These are phyloP conservation scores for Cucurbita ficifolia DNA, from an alignment of 306 rosid genomes.

Conservation along the genomic window DNA sequence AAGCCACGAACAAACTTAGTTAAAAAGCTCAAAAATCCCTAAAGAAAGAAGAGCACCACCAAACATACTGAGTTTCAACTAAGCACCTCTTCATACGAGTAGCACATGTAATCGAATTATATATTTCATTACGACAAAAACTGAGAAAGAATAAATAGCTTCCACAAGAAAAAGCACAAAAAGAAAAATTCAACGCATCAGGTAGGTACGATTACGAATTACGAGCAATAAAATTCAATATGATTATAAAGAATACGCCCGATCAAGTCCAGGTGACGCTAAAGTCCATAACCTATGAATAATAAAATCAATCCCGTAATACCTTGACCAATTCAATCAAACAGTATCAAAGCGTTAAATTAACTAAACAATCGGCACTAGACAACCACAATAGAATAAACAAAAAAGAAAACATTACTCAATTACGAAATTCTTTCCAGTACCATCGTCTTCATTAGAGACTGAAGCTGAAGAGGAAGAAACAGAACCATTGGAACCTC, in stretches of 20 bases:
- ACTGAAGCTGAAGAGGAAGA: conserved; percentile 23
- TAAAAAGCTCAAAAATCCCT: not conserved
- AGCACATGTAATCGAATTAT: not conserved
- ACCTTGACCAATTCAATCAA: not conserved
- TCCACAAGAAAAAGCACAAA: not conserved
- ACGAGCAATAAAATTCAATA: not conserved
- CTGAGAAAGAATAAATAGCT: not conserved
- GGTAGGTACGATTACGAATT: not conserved
- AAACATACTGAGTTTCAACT: not conserved
- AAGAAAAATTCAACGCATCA: not conserved
- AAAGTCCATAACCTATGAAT: not conserved
- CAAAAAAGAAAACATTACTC: not conserved
- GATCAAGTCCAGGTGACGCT: not conserved
- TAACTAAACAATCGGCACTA: not conserved
- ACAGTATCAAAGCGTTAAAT: not conserved
- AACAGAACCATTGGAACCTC: conserved; percentile 30
- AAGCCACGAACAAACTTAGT: not conserved
- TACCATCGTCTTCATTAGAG: conserved; percentile 49
- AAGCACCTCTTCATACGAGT: not conserved
- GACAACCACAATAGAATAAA: not conserved
- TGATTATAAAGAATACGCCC: not conserved
- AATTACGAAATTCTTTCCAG: not conserved
- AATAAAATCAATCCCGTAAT: not conserved
- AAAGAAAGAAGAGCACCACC: not conserved
- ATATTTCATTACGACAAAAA: not conserved